A percentile compares a stretch with the other conserved stretches of the same genome.
Evolutionary conservation across 169 alveolate genomes (phyloP).

Genomic region (Plasmodium vivax): DNA sequence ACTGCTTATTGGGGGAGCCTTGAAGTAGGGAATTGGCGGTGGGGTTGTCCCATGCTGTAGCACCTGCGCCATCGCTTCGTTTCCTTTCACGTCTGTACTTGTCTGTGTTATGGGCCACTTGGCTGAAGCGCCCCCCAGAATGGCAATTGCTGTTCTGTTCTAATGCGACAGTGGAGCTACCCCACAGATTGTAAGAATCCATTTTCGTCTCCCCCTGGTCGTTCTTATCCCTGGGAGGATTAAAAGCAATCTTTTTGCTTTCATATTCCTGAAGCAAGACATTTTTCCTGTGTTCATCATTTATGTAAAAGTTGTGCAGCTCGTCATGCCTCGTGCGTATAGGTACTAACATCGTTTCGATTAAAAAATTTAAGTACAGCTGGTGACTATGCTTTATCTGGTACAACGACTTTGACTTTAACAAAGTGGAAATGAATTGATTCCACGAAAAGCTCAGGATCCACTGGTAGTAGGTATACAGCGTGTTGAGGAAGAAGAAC

Average conservation of each 20-base stretch:
- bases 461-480: constrained; percentile 72
- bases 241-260: not conserved
- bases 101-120: not conserved
- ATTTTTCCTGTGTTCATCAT: constrained; percentile 34
- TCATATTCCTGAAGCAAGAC: constrained; percentile 42
- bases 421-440: constrained; percentile 19
- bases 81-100: not conserved
- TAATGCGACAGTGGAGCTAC: not conserved
- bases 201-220: not conserved
- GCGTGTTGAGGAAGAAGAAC: constrained; percentile 54
- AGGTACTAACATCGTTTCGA: constrained; percentile 63
- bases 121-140: not conserved
- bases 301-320: constrained; percentile 47
- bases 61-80: not conserved
- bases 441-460: constrained; percentile 61
- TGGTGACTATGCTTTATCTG: constrained; percentile 67
- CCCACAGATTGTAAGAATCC: not conserved
- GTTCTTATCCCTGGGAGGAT: not conserved
- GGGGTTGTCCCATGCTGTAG: not conserved
- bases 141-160: not conserved
- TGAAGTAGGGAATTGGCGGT: not conserved
- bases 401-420: constrained; percentile 37
- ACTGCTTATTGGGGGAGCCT: constrained; percentile 23
- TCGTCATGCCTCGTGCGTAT: constrained; percentile 60
- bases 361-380: constrained; percentile 45